A percentile compares a stretch with the other conserved stretches of the same genome.
Evolutionary conservation across 2,329 filamentous ascomycete genomes (phyloP).

Genomic region (Diaporthe eres): DNA sequence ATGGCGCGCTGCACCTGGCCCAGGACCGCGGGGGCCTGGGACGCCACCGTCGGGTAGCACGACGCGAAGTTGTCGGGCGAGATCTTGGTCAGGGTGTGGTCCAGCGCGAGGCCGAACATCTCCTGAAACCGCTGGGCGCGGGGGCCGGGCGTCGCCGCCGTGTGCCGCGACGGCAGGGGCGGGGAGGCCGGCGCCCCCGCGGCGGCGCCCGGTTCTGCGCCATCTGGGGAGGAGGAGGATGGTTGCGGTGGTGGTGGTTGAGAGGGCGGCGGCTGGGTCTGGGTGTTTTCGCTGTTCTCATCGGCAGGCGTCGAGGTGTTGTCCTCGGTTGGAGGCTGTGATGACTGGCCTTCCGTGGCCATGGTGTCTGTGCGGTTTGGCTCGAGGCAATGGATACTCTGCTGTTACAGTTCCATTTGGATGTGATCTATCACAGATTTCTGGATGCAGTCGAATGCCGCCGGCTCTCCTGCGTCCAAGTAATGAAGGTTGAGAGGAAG

Average conservation of each 20-base stretch:
- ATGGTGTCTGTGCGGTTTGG: slow-evolving; percentile 17
- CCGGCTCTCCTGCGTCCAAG: neutral
- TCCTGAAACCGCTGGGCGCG: slow-evolving; percentile 69
- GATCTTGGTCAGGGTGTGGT: slow-evolving; percentile 68
- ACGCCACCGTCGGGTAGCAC: slow-evolving; percentile 74
- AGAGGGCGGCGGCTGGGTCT: neutral
- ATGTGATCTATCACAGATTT: neutral
- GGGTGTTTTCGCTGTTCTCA: slow-evolving; percentile 26
- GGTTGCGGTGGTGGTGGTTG: slow-evolving; percentile 13
- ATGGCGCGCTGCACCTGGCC: slow-evolving; percentile 70
- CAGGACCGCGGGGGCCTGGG: slow-evolving; percentile 64
- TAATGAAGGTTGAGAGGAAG: neutral
- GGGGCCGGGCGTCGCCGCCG: slow-evolving; percentile 65
- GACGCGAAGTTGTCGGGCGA: slow-evolving; percentile 70
- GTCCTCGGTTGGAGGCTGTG: slow-evolving; percentile 29
- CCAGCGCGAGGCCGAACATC: slow-evolving; percentile 66
- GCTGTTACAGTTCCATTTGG: slow-evolving; percentile 8
- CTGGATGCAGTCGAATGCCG: neutral
- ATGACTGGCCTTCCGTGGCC: slow-evolving; percentile 34
- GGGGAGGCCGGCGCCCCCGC: slow-evolving; percentile 49
- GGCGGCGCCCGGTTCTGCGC: neutral
- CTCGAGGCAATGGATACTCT: neutral
- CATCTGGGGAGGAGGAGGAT: slow-evolving; percentile 11
- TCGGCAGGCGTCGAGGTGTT: neutral
- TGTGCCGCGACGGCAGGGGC: slow-evolving; percentile 58